Evolutionary conservation across 345 rosid species (phyloP), one percentile per base, ranked within the genome.

Genomic region (Bruguiera sexangula): DNA sequence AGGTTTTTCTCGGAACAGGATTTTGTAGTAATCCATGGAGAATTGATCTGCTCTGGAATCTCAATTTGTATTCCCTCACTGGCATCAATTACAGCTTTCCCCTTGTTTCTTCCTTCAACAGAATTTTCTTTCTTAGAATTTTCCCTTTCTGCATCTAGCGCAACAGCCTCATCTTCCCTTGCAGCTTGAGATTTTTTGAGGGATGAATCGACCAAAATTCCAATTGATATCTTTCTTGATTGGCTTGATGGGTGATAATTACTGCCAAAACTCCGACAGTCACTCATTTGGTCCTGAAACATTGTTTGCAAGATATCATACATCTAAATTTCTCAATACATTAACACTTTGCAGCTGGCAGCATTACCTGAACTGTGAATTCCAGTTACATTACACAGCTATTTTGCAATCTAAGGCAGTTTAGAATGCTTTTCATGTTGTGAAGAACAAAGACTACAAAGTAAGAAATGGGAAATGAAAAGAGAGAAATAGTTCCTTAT

Each of bases 141-240:
- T 62, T 36, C 66, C 75, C 58, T 80, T 29, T 83, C 79, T 60
- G 62, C 72, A 37, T 76, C 65, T 51, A 83, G 71, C 60, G 65
- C 52, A 48, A 63, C 62, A 67, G 46, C 73, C 60, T 69, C 78
- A 70, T 73, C 76, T 75, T 52, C 79, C 75, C 76, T 77, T 51
- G 69, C 69, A 32, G 73, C 55, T 79, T 36, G 79, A 62, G 62
- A 63, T 62, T 79, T 79, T 82, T 82, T 26, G 79, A 74, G 34
- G 18, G 60, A 75, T 61, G 91, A 73, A 73, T 86, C 92, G 8
- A 70, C 75, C 79, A 77, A 65, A 69, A 95, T 80, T 78, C 99
- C 99, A 36, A 95, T 85, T 27, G 96, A 92, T 26, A 90, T 82
- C 86, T 95, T 95, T 73, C 92, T 86, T 31, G 86, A 75, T 63